Evolutionary conservation across 2,329 filamentous ascomycete species (phyloP).

Genomic region (Colletotrichum tamarilloi): DNA sequence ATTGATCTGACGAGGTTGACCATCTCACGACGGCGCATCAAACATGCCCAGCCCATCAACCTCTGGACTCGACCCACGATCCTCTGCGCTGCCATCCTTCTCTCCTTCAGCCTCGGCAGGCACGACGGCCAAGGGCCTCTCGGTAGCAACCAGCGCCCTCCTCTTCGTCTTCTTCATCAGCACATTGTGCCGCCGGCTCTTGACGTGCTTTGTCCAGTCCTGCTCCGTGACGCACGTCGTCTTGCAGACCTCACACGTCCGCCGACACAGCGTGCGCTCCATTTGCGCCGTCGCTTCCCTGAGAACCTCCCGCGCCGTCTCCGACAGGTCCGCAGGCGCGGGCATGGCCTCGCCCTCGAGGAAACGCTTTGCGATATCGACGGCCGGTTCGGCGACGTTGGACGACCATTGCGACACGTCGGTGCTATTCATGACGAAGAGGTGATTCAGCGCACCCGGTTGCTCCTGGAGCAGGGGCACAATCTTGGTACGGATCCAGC

Average conservation of each 20-base stretch:
- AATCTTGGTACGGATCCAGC: slow-evolving; percentile 89
- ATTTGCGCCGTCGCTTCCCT: slow-evolving; percentile 58
- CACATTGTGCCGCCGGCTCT: slow-evolving; percentile 48
- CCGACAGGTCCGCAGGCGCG: slow-evolving; percentile 59
- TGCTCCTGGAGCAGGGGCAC: slow-evolving; percentile 73
- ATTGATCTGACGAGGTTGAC: background rate
- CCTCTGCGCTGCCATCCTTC: background rate
- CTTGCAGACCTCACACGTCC: slow-evolving; percentile 80
- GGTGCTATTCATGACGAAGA: slow-evolving; percentile 87
- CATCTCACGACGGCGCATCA: background rate
- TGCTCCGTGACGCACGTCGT: slow-evolving; percentile 68
- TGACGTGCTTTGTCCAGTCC: slow-evolving; percentile 53
- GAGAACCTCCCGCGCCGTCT: slow-evolving; percentile 64
- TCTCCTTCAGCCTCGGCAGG: background rate
- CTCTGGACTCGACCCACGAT: slow-evolving; percentile 21
- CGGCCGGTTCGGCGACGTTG: slow-evolving; percentile 74
- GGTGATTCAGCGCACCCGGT: slow-evolving; percentile 60
- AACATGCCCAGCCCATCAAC: slow-evolving; percentile 22
- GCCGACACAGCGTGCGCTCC: slow-evolving; percentile 66
- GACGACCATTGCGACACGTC: slow-evolving; percentile 70
- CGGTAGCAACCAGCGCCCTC: slow-evolving; percentile 47
- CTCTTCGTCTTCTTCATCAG: slow-evolving; percentile 49
- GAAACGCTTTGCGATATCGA: slow-evolving; percentile 71
- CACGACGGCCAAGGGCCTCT: slow-evolving; percentile 26
- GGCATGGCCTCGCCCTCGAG: slow-evolving; percentile 68